Evolutionary conservation across 2,329 filamentous ascomycete genomes (phyloP).

Genomic region (Calonectria pteridis): DNA sequence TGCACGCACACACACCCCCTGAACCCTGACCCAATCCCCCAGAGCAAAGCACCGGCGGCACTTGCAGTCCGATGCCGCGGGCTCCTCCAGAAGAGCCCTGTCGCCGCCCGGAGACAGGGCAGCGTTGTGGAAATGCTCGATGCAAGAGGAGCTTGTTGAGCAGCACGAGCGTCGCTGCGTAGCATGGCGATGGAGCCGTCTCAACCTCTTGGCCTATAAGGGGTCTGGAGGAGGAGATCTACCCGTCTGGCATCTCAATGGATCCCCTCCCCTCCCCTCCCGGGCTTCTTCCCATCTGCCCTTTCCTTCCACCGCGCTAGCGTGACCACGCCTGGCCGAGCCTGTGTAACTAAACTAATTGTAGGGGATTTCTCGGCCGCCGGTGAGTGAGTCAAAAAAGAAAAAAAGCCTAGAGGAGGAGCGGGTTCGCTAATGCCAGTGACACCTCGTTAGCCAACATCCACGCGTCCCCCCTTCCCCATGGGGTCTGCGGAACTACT

Average conservation of each 20-base stretch:
- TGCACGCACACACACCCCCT: neutral
- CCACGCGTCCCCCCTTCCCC: conserved; percentile 23
- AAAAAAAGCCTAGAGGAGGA: neutral
- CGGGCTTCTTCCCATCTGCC: neutral
- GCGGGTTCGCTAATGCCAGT: neutral
- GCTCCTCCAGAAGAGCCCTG: neutral
- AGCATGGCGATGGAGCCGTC: conserved; percentile 3
- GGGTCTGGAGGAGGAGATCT: conserved; percentile 8
- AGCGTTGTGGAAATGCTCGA: neutral
- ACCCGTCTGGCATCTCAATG: conserved; percentile 1
- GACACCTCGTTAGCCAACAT: neutral
- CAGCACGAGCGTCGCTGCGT: neutral
- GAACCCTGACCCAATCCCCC: neutral
- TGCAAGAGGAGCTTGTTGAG: neutral
- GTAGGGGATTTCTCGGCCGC: neutral
- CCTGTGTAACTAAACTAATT: neutral
- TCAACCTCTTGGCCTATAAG: neutral
- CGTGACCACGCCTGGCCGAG: neutral
- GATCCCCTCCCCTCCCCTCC: neutral
- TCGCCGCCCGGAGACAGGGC: neutral
- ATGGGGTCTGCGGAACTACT: neutral
- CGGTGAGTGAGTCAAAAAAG: neutral
- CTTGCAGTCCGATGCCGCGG: conserved; percentile 1
- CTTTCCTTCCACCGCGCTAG: neutral
- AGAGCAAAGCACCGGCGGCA: neutral